These are phyloP conservation scores for Solanum megistacrolobum DNA, from an alignment of 257 asterid genomes.

Conservation along the genomic window DNA sequence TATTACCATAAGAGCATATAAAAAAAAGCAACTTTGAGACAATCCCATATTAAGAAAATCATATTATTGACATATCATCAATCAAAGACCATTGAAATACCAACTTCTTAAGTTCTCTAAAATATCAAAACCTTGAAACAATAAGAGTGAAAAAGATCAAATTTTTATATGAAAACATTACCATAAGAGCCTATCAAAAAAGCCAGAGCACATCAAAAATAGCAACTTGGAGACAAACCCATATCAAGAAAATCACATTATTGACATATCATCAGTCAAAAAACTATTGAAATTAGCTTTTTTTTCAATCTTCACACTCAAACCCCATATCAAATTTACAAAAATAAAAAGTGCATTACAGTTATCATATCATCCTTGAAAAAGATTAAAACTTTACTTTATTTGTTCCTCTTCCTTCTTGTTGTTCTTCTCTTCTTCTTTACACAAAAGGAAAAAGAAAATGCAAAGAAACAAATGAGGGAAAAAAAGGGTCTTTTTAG, in stretches of 20 bases:
- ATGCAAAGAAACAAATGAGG: not conserved
- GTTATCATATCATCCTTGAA: not conserved
- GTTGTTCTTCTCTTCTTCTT: not conserved
- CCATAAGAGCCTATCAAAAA: not conserved
- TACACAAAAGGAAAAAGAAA: not conserved
- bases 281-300: not conserved
- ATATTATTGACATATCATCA: not conserved
- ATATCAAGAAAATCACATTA: not conserved
- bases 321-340: not conserved
- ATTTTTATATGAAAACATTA: not conserved
- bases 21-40: not conserved
- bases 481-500: not conserved
- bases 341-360: not conserved
- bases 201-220: not conserved
- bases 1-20: not conserved
- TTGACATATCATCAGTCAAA: not conserved
- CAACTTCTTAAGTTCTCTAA: not conserved
- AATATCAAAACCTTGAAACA: not conserved
- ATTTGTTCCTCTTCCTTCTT: not conserved
- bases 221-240: not conserved
- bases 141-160: not conserved
- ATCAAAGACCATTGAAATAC: not conserved
- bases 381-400: not conserved
- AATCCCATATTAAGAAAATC: not conserved
- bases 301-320: not conserved